Conservation (phyloP, 495 filamentous ascomycete species). For the Penicillium bialowiezense region DNA sequence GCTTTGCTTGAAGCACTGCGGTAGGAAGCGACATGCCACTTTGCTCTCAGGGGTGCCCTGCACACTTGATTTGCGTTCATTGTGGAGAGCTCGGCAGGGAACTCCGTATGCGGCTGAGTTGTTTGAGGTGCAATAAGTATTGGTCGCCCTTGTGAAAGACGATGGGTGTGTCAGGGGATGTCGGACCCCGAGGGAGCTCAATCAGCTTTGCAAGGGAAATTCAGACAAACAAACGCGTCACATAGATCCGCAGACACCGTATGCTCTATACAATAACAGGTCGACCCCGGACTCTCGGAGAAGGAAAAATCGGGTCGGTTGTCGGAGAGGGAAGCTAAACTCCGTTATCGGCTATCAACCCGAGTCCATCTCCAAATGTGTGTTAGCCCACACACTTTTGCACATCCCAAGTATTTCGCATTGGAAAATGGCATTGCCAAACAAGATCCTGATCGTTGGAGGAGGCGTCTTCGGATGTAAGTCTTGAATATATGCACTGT, state of each 20-base stretch:
- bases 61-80: slow-evolving; percentile 17
- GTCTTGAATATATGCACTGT: slow-evolving; percentile 8
- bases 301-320: slow-evolving; percentile 8
- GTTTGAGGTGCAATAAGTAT: background rate
- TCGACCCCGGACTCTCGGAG: slow-evolving; percentile 1
- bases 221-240: too few species aligned
- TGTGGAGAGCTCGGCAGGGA: background rate
- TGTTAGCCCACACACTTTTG: background rate
- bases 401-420: background rate
- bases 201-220: too few species aligned
- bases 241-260: too few species aligned
- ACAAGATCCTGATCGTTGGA: slow-evolving; percentile 70
- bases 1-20: slow-evolving; percentile 21
- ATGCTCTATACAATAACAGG: too few species aligned
- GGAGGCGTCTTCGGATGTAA: slow-evolving; percentile 73
- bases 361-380: background rate
- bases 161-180: too few species aligned
- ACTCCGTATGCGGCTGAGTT: background rate
- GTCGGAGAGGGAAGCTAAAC: background rate
- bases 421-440: slow-evolving; percentile 35
- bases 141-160: too few species aligned
- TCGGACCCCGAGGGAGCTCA: too few species aligned
- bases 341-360: slow-evolving; percentile 11
- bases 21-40: slow-evolving; percentile 2
- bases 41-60: slow-evolving; percentile 7